These are phyloP conservation scores for Phanerodontia chrysosporium DNA, from an alignment of 768 basidiomycete species.

Conservation along the genomic window DNA sequence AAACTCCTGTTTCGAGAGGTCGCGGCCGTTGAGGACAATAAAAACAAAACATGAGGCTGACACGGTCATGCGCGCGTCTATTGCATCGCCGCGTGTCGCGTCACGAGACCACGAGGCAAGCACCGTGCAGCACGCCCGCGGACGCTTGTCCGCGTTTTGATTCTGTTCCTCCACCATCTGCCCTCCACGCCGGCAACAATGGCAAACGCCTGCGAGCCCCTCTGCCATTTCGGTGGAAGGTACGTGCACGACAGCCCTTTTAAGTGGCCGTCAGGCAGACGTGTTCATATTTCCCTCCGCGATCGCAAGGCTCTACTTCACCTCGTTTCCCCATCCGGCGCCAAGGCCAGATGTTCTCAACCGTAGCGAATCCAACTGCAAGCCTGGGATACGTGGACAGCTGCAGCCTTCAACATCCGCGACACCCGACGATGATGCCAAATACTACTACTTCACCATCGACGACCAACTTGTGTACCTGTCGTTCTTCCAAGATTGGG, in stretches of 20 bases:
- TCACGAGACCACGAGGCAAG: slow-evolving; percentile 23
- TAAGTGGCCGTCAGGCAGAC: background rate
- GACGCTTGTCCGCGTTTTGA: slow-evolving; percentile 15
- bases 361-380: slow-evolving; percentile 46
- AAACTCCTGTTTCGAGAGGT: background rate
- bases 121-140: slow-evolving; percentile 17
- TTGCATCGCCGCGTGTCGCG: slow-evolving; percentile 21
- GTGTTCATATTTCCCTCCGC: slow-evolving; percentile 1
- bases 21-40: slow-evolving; percentile 1
- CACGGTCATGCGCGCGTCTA: slow-evolving; percentile 17
- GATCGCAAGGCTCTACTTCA: slow-evolving; percentile 67
- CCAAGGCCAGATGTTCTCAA: slow-evolving; percentile 68
- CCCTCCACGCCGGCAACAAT: slow-evolving; percentile 23
- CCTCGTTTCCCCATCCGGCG: slow-evolving; percentile 76
- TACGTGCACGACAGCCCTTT: slow-evolving; percentile 25
- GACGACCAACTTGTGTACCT: slow-evolving; percentile 91
- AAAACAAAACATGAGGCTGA: slow-evolving; percentile 10
- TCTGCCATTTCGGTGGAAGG: slow-evolving; percentile 81
- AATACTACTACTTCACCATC: slow-evolving; percentile 88
- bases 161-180: slow-evolving; percentile 14
- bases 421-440: slow-evolving; percentile 69
- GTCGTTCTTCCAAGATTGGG: slow-evolving; percentile 94
- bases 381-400: slow-evolving; percentile 60
- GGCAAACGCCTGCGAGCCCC: slow-evolving; percentile 60
- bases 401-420: slow-evolving; percentile 56